Evolutionary conservation across 306 rosid species (phyloP), one percentile per base, ranked within the genome.

Genomic region (Inga oerstediana): DNA sequence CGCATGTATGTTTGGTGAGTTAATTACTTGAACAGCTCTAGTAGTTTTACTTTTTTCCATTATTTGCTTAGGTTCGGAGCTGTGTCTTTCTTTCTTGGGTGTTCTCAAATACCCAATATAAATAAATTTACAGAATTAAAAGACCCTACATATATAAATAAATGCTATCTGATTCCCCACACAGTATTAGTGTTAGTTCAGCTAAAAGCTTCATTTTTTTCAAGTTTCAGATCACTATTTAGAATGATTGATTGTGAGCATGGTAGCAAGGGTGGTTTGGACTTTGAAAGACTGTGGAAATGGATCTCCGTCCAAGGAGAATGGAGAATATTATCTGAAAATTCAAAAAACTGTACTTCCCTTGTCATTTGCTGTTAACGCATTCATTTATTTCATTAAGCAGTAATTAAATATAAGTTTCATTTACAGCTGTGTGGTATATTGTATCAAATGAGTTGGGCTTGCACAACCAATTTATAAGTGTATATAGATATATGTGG

Each of bases 1-100:
- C 93, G 98, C 99, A 95, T 90, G 98, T 80, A 85, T 95, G 91
- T 87, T 93, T 49, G 98, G 98, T 95, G 72, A 88, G 93, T 88
- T 27, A 27, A 27, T 27, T 82, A 51, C 58, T 13, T 73, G 14
- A 32, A 14, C 13, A 41, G 12, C 72, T 80, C 62, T 64, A 24
- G 39, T 80, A 64, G 9, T 45, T 72, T 46, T 10, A 8, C 15
- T 45, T 72, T 13, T 72, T 46, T 72, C 51, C 39, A 35, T 35
- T 35, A 27, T 72, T 72, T 13, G 17, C 59, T 46, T 59, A 72
- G 13, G 22, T 72, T 14, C 35, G 6, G 51, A 72, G 13, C 19
- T 14, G 11, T 10, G 54, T 45, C 41, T 24, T 15, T 46, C 59
- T 35, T 35, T 35, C 37, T 35, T 59, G 46, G 39, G 5, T 72